Conservation (phyloP, 176 grass and related monocot genomes). For the Carex pumila region DNA sequence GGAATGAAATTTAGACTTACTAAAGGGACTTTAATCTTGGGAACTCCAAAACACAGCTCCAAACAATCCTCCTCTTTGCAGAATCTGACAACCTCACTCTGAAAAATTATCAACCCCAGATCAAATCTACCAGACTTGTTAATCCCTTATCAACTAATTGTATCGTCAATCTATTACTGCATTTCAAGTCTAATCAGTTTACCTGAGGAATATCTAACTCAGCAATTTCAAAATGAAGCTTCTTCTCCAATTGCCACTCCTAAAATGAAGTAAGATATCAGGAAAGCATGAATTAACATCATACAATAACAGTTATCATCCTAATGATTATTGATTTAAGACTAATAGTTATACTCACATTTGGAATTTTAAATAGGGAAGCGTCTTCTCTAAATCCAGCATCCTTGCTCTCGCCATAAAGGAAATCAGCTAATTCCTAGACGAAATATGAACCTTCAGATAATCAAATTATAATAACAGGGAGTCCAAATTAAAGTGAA, state of each 20-base stretch:
- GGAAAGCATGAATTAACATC: conserved; percentile 11
- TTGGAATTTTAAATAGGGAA: conserved; percentile 16
- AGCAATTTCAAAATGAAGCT: conserved; percentile 53
- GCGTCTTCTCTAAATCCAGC: conserved; percentile 22
- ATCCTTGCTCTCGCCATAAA: conserved; percentile 24
- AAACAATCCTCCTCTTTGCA: conserved; percentile 26
- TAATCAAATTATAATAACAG: neutral
- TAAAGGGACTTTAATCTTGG: conserved; percentile 40
- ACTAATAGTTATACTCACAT: conserved; percentile 34
- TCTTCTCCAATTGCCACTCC: conserved; percentile 37
- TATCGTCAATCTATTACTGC: neutral
- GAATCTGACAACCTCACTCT: conserved; percentile 30
- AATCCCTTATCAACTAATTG: neutral
- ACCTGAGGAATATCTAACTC: conserved; percentile 61
- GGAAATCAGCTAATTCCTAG: conserved; percentile 21
- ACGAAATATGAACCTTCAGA: neutral
- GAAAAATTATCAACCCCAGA: conserved; percentile 25
- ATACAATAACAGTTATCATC: neutral
- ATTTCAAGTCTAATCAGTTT: conserved; percentile 20
- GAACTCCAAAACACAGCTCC: conserved; percentile 25
- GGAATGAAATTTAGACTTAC: conserved; percentile 36
- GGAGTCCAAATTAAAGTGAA: neutral
- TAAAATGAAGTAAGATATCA: conserved; percentile 23
- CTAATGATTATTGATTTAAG: conserved; percentile 17
- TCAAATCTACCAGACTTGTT: neutral